A percentile compares a stretch with the other conserved stretches of the same genome.
phyloP scores from a whole-genome alignment of 1,139 yeast genomes.

The Geotrichum klebahnii region DNA sequence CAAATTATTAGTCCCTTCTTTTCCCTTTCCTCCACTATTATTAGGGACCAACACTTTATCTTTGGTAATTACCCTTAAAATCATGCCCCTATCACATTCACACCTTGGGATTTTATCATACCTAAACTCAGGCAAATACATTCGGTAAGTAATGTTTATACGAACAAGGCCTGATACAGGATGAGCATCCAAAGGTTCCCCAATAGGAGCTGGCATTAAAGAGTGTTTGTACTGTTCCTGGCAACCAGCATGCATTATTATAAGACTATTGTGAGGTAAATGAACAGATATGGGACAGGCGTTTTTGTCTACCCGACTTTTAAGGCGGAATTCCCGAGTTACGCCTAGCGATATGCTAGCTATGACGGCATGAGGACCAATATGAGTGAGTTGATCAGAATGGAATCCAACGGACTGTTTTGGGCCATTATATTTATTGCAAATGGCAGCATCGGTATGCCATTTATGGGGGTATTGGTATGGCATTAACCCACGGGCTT shows the following conservation, averaged over 20 bases:
- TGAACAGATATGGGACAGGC: conserved; percentile 45
- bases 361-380: conserved; percentile 66
- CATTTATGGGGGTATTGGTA: conserved; percentile 44
- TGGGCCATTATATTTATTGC: conserved; percentile 51
- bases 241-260: conserved; percentile 71
- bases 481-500: conserved; percentile 34
- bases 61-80: conserved; percentile 41
- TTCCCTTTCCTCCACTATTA: no score
- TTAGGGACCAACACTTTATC: conserved; percentile 22
- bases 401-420: conserved; percentile 63
- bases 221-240: conserved; percentile 68
- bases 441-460: conserved; percentile 52
- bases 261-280: conserved; percentile 59
- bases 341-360: conserved; percentile 66
- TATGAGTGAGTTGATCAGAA: conserved; percentile 62
- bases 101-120: conserved; percentile 49
- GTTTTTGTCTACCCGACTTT: conserved; percentile 31
- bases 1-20: no score
- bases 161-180: conserved; percentile 50
- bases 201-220: conserved; percentile 42
- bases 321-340: conserved; percentile 58
- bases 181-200: conserved; percentile 40
- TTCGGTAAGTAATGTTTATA: conserved; percentile 61
- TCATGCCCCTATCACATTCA: conserved; percentile 46
- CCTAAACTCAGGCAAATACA: conserved; percentile 43